phyloP scores from a whole-genome alignment of 768 basidiomycete genomes.

The Podaxis pistillaris region DNA sequence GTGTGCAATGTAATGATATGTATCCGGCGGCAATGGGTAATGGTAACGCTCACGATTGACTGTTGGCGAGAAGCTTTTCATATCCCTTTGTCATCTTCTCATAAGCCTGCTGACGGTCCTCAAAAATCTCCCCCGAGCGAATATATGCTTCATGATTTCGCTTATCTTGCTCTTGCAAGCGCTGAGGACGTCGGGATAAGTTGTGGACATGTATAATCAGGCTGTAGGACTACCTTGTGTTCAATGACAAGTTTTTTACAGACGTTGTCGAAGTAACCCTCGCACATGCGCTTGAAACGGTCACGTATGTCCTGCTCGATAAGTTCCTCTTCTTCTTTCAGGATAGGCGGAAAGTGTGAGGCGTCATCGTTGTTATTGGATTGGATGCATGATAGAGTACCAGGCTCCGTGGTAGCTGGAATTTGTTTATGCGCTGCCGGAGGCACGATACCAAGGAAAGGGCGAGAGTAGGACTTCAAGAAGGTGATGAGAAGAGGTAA shows the following conservation, averaged over 20 bases:
- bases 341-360: constrained; percentile 38
- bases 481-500: constrained; percentile 90
- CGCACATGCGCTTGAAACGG: constrained; percentile 89
- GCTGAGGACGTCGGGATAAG: constrained; percentile 41
- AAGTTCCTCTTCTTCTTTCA: constrained; percentile 65
- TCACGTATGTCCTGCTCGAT: constrained; percentile 85
- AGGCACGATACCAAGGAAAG: constrained; percentile 79
- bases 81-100: constrained; percentile 98
- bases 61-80: constrained; percentile 86
- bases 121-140: constrained; percentile 98
- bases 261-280: constrained; percentile 89
- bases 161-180: constrained; percentile 94
- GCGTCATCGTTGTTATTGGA: constrained; percentile 24
- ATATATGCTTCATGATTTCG: constrained; percentile 99
- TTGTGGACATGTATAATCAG: not conserved
- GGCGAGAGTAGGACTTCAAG: constrained; percentile 86
- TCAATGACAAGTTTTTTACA: constrained; percentile 90
- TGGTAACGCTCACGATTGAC: constrained; percentile 66
- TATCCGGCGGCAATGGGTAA: not conserved
- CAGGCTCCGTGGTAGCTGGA: constrained; percentile 50
- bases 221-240: constrained; percentile 63
- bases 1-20: constrained; percentile 16
- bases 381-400: constrained; percentile 45
- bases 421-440: constrained; percentile 57
- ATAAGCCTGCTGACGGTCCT: constrained; percentile 97